These are phyloP conservation scores for Rhodomyrtus psidioides DNA, from an alignment of 441 rosid genomes.

Conservation along the genomic window DNA sequence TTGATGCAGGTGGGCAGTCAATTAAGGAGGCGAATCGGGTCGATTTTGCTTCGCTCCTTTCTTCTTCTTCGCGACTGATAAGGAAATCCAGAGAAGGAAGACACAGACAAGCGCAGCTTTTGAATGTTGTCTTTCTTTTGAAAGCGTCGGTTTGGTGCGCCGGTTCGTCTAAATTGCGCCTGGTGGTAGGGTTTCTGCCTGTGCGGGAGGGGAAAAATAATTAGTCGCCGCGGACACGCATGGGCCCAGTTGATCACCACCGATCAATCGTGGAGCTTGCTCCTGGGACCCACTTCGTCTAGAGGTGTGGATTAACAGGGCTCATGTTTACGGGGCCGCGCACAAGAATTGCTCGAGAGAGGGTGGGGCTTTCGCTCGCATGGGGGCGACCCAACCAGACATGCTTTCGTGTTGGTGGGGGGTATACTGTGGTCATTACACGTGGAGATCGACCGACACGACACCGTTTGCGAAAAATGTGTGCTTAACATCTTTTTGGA, in stretches of 20 bases:
- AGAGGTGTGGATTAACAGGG: background rate
- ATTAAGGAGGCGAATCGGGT: background rate
- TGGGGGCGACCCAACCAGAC: background rate
- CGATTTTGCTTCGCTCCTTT: background rate
- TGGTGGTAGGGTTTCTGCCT: background rate
- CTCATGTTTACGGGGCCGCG: fast-evolving
- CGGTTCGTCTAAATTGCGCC: slow-evolving; percentile 23
- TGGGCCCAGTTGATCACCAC: background rate
- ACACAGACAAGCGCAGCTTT: background rate
- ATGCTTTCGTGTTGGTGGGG: background rate
- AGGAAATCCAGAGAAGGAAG: background rate
- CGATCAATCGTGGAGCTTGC: background rate
- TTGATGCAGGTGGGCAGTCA: background rate
- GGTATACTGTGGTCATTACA: background rate
- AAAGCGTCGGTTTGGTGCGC: slow-evolving; percentile 16
- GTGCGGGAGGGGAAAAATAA: background rate
- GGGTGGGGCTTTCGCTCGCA: background rate
- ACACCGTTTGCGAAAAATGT: background rate
- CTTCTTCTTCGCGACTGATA: background rate
- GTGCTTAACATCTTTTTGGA: background rate
- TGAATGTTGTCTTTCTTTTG: background rate
- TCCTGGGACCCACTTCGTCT: background rate
- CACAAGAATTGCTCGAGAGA: background rate
- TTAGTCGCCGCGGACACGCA: background rate
- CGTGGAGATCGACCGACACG: background rate